phyloP scores from a whole-genome alignment of 306 rosid genomes.

The Gleditsia sinensis region DNA sequence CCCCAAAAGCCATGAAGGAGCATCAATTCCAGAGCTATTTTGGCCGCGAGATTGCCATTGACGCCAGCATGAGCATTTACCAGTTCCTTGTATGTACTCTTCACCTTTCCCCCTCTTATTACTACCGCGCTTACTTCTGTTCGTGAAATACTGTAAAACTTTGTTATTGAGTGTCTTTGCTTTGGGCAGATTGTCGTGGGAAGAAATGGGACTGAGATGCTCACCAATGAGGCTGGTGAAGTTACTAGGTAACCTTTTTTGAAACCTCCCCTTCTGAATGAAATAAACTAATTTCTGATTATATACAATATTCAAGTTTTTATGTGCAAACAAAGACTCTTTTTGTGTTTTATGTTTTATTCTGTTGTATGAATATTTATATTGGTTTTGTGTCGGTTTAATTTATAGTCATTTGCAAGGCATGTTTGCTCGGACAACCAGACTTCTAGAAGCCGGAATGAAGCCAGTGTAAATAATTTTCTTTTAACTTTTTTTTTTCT shows the following conservation, averaged over 20 bases:
- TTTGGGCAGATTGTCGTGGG: conserved; percentile 87
- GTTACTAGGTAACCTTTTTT: conserved; percentile 70
- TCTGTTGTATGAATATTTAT: not conserved
- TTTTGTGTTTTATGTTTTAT: not conserved
- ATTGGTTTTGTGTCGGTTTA: not conserved
- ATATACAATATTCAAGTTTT: not conserved
- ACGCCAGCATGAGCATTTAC: conserved; percentile 98
- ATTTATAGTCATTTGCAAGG: conserved; percentile 89
- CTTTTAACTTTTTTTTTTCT: conserved; percentile 10
- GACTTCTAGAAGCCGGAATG: conserved; percentile 94
- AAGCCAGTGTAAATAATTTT: conserved; percentile 68
- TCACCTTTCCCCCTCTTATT: not conserved
- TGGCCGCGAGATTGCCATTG: conserved; percentile 91
- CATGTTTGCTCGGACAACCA: conserved; percentile 87
- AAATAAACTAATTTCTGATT: not conserved
- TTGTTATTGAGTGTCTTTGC: conserved; percentile 3
- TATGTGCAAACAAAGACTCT: not conserved
- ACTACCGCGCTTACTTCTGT: not conserved
- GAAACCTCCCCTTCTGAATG: not conserved
- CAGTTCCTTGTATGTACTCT: conserved; percentile 78
- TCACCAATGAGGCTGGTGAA: conserved; percentile 99
- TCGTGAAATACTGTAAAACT: not conserved
- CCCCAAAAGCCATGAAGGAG: conserved; percentile 85
- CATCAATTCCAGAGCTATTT: conserved; percentile 82
- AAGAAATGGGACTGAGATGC: conserved; percentile 89